Percentiles rank a stretch among this genome's conserved stretches.
Evolutionary conservation across 345 rosid genomes (phyloP).

Genomic region (Aegle marmelos): DNA sequence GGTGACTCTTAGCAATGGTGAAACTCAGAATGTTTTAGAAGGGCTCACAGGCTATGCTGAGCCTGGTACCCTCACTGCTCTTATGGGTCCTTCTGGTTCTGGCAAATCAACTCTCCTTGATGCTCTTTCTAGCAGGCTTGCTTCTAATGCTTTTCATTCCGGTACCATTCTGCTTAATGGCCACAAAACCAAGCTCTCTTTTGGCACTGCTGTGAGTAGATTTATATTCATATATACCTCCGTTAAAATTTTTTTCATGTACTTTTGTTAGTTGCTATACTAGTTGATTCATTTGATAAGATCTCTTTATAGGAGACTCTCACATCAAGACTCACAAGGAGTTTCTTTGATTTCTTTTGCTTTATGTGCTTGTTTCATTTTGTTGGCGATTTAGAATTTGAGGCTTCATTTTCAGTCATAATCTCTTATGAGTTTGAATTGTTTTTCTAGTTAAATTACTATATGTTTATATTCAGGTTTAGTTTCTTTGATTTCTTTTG

Average conservation of each 20-base stretch:
- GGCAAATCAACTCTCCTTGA: slow-evolving; percentile 95
- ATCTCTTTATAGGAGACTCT: neutral
- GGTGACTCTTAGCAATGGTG: slow-evolving; percentile 67
- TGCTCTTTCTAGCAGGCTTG: slow-evolving; percentile 85
- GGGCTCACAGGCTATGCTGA: slow-evolving; percentile 88
- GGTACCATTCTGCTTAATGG: slow-evolving; percentile 89
- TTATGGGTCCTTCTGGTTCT: slow-evolving; percentile 97
- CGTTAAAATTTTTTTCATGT: neutral
- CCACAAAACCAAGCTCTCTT: slow-evolving; percentile 87
- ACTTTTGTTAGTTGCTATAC: neutral
- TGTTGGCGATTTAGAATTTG: neutral
- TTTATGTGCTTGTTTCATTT: neutral
- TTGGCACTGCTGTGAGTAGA: slow-evolving; percentile 83
- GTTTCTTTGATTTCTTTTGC: neutral
- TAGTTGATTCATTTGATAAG: neutral
- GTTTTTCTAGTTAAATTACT: neutral
- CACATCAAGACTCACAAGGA: too few relatives aligned
- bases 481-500: neutral
- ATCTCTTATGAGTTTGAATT: neutral
- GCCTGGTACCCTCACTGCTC: slow-evolving; percentile 79
- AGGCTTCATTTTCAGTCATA: neutral
- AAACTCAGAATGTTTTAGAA: slow-evolving; percentile 71
- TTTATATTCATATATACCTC: neutral
- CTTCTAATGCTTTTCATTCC: slow-evolving; percentile 83
- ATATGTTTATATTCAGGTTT: neutral